These are phyloP conservation scores for Fusarium sp. DNA, from an alignment of 2,329 filamentous ascomycete species.

Conservation along the genomic window DNA sequence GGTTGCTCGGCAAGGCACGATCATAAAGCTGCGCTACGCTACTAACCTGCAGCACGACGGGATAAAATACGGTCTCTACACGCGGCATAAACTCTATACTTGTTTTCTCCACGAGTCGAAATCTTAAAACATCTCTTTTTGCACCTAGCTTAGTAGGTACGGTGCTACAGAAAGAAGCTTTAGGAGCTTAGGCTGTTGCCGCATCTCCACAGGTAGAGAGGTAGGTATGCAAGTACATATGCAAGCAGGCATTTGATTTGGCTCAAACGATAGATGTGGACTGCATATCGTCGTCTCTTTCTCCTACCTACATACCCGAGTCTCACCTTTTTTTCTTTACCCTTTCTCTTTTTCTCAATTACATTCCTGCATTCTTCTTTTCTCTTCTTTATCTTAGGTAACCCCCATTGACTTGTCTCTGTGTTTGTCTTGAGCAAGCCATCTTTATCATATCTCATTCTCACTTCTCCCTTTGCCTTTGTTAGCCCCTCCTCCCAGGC, in stretches of 20 bases:
- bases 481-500: slow-evolving; percentile 26
- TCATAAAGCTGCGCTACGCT: background rate
- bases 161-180: slow-evolving; percentile 22
- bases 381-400: background rate
- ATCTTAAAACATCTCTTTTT: background rate
- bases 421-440: background rate
- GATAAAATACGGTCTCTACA: background rate
- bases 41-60: background rate
- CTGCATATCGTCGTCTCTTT: slow-evolving; percentile 16
- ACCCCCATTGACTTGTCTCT: background rate
- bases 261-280: slow-evolving; percentile 20
- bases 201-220: slow-evolving; percentile 22
- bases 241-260: slow-evolving; percentile 17
- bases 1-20: slow-evolving; percentile 15
- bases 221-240: slow-evolving; percentile 8
- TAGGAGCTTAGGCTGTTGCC: background rate
- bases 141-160: background rate
- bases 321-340: slow-evolving; percentile 12
- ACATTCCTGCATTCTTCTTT: background rate
- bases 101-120: background rate
- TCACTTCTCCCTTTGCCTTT: slow-evolving; percentile 14
- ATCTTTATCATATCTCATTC: slow-evolving; percentile 9
- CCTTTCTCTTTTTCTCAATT: slow-evolving; percentile 1
- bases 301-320: slow-evolving; percentile 15
- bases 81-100: slow-evolving; percentile 6